Evolutionary conservation across 345 rosid genomes (phyloP), one percentile per base, ranked within the genome.

Genomic region (Draba incana): DNA sequence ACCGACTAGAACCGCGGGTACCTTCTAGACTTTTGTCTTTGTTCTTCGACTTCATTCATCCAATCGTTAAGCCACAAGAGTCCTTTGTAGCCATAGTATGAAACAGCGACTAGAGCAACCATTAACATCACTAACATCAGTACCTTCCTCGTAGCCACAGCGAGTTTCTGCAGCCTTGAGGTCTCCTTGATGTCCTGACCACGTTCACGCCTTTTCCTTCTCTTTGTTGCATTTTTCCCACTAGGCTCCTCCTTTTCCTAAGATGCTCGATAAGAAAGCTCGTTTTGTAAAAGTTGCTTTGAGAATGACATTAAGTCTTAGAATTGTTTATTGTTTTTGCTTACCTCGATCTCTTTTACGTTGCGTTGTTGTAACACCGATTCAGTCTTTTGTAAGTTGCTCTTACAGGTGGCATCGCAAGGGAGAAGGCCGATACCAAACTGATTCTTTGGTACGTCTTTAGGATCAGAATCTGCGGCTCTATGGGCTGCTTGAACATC

Each of bases 1-100:
- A 37, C 10, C n/a, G 51, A 43, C 75, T 71, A 85, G 56, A 77
- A 23, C 31, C 75, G 66, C 2, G 75, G 79, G 50, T 76, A 66
- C 60, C 79, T 74, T 79, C 60, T 81, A 41, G 76, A 64, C 64
- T 75, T 78, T 24, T 69, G 81, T 78, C 86, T 80, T 71, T 84
- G 89, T 30, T 60, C 85, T 50, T 88, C 98, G 6, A 84, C 61
- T 80, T 83, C 90, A 68, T 90, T 87, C 97, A 93, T 93, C 96
- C 96, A 90, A 74, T 88, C 88, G 0, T 85, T 80, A 16, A 93
- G 94, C 82, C 79, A 67, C 68, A 93, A 46, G 16, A 93, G 83
- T 50, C 89, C 96, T 66, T 88, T 87, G 79, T 88, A 87, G n/a
- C 97, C 94, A 31, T 76, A 88, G 81, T 81, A 88, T 5, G 77